Percentiles rank a stretch among this genome's conserved stretches.
Conservation (phyloP, 805 yeast species). For the Debaryomyces hansenii region DNA sequence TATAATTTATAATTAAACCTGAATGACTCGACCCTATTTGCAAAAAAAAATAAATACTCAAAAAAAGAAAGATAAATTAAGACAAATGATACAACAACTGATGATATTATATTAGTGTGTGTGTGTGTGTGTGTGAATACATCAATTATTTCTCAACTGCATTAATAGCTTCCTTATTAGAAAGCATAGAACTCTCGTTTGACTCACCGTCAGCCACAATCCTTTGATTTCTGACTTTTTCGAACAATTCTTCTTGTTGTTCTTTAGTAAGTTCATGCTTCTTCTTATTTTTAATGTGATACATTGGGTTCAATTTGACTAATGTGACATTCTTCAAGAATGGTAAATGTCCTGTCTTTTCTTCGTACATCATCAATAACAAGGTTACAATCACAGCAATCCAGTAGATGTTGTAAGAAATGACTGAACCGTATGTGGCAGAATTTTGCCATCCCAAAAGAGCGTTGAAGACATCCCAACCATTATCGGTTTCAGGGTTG, state of each 20-base stretch:
- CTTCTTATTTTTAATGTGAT: constrained; percentile 68
- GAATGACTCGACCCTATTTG: not conserved
- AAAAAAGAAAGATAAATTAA: not conserved
- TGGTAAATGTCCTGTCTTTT: constrained; percentile 80
- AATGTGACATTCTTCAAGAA: constrained; percentile 48
- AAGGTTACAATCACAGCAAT: constrained; percentile 56
- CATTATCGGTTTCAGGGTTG: constrained; percentile 86
- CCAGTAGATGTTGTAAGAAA: constrained; percentile 92
- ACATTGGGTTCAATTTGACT: constrained; percentile 65
- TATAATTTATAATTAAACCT: not conserved
- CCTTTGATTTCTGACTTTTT: constrained; percentile 23
- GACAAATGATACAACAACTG: no score
- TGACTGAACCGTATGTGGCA: constrained; percentile 89
- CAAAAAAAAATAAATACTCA: not conserved
- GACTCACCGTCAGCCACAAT: constrained; percentile 2
- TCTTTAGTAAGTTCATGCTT: constrained; percentile 37
- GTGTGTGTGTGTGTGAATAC: not conserved
- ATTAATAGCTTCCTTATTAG: no score
- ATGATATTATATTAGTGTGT: not conserved
- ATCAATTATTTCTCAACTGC: no score
- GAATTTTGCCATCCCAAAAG: constrained; percentile 96
- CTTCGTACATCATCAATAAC: constrained; percentile 73
- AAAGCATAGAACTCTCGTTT: not conserved
- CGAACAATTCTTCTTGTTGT: constrained; percentile 38
- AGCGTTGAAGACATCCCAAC: constrained; percentile 97